These are phyloP conservation scores for Xerocomus amazonicus DNA, from an alignment of 1,284 basidiomycete genomes.

Conservation along the genomic window DNA sequence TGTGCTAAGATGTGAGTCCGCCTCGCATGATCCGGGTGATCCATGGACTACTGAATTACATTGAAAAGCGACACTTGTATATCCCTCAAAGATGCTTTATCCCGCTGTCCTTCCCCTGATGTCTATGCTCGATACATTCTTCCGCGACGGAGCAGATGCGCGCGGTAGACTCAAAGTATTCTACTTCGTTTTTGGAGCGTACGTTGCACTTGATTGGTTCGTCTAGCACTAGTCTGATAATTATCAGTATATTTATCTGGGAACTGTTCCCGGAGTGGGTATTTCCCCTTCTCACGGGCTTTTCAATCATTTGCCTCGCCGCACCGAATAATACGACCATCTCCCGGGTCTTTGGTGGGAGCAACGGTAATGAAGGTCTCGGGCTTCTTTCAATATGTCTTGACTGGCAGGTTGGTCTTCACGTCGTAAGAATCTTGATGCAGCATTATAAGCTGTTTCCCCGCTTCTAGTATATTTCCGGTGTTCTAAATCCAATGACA, in stretches of 20 bases:
- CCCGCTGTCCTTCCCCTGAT: conserved; percentile 52
- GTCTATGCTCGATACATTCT: conserved; percentile 55
- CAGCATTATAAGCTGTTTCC: too few relatives aligned
- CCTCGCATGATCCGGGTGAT: conserved; percentile 8
- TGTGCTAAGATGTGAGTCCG: conserved; percentile 44
- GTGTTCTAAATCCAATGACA: conserved; percentile 3
- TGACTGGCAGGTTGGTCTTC: conserved; percentile 46
- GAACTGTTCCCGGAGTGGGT: conserved; percentile 53
- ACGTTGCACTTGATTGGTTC: conserved; percentile 1
- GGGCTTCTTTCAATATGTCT: conserved; percentile 50
- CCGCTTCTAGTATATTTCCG: too few relatives aligned
- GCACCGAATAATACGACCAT: conserved; percentile 45
- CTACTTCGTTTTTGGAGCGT: conserved; percentile 47
- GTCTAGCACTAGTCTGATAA: not conserved
- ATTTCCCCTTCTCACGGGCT: conserved; percentile 46
- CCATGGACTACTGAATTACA: conserved; percentile 16
- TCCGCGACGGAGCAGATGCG: conserved; percentile 45
- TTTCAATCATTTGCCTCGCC: conserved; percentile 58
- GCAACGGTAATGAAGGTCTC: conserved; percentile 57
- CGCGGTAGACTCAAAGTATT: conserved; percentile 46
- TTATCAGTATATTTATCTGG: conserved; percentile 46
- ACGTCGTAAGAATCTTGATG: too few relatives aligned
- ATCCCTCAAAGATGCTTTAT: conserved; percentile 66
- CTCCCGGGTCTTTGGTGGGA: conserved; percentile 58
- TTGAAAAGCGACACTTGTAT: conserved; percentile 45